A percentile compares a stretch with the other conserved stretches of the same genome.
Conservation (phyloP, 306 rosid genomes). For the Pyrus pyrifolia region DNA sequence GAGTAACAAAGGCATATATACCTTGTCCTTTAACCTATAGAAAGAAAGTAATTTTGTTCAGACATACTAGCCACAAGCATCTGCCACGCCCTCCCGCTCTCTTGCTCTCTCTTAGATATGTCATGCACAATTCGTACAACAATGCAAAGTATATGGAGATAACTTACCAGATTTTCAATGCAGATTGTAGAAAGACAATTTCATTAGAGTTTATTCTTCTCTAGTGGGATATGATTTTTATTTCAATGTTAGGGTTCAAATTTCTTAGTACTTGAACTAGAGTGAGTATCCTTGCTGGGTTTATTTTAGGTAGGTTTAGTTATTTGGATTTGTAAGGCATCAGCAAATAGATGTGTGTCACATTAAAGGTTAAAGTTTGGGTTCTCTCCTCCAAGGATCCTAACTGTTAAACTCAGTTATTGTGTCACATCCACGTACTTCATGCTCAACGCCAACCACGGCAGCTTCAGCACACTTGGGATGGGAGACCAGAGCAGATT, state of each 20-base stretch:
- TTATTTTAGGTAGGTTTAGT: not conserved
- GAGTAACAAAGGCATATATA: constrained; percentile 87
- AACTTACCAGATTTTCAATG: not conserved
- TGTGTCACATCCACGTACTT: constrained; percentile 40
- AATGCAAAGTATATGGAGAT: not conserved
- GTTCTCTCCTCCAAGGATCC: not conserved
- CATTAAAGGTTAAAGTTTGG: too few relatives aligned
- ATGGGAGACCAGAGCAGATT: constrained; percentile 93
- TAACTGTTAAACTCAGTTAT: not conserved
- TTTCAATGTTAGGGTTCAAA: too few relatives aligned
- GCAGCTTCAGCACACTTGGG: constrained; percentile 97
- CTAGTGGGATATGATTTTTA: too few relatives aligned
- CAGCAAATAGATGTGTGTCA: not conserved
- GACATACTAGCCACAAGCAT: constrained; percentile 12
- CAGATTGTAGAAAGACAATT: not conserved
- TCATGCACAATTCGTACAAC: not conserved
- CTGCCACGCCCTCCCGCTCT: not conserved
- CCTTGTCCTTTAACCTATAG: constrained; percentile 94
- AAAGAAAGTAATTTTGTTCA: constrained; percentile 17
- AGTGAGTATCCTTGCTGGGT: not conserved
- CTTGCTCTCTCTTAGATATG: not conserved
- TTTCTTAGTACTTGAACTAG: not conserved
- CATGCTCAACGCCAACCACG: constrained; percentile 94
- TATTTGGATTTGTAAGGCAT: not conserved
- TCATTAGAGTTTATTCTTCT: too few relatives aligned